phyloP scores from a whole-genome alignment of 345 rosid species.

The Ceriops zippeliana region DNA sequence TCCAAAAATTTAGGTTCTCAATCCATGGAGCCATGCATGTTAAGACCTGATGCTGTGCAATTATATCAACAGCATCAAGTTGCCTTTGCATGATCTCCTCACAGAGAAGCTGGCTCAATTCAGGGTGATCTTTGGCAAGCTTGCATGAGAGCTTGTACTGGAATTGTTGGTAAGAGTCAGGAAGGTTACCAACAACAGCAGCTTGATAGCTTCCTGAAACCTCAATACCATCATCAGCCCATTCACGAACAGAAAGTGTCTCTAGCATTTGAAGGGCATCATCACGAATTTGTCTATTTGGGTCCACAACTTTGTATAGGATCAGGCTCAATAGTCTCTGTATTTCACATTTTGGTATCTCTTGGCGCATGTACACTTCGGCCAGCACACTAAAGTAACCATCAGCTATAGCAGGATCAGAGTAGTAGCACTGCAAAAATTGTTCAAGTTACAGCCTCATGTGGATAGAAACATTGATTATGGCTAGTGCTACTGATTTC shows the following conservation, averaged over 20 bases:
- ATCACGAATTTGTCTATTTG: conserved; percentile 95
- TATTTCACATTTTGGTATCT: conserved; percentile 92
- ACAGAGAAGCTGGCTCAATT: conserved; percentile 91
- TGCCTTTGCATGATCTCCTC: conserved; percentile 99
- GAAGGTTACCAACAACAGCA: conserved; percentile 97
- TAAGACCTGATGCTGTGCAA: conserved; percentile 98
- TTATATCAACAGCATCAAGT: conserved; percentile 97
- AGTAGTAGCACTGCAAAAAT: conserved; percentile 80
- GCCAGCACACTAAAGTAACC: conserved; percentile 98
- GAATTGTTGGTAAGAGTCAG: conserved; percentile 98
- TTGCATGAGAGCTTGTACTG: conserved; percentile 95
- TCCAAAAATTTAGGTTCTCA: conserved; percentile 98
- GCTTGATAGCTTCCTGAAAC: conserved; percentile 95
- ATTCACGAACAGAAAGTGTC: conserved; percentile 95
- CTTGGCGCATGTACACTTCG: conserved; percentile 99
- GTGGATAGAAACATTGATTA: background rate
- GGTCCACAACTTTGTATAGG: conserved; percentile 97
- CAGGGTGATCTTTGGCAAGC: conserved; percentile 97
- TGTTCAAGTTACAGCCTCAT: background rate
- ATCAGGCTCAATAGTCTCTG: conserved; percentile 95
- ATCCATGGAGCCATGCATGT: conserved; percentile 99
- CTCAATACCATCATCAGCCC: conserved; percentile 95
- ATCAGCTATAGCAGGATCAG: conserved; percentile 92
- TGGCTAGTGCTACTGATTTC: background rate
- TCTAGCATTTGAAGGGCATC: conserved; percentile 99